Percentiles rank a stretch among this genome's conserved stretches.
Conservation (phyloP, 2,329 filamentous ascomycete genomes). For the Ophiostoma angusticollis region DNA sequence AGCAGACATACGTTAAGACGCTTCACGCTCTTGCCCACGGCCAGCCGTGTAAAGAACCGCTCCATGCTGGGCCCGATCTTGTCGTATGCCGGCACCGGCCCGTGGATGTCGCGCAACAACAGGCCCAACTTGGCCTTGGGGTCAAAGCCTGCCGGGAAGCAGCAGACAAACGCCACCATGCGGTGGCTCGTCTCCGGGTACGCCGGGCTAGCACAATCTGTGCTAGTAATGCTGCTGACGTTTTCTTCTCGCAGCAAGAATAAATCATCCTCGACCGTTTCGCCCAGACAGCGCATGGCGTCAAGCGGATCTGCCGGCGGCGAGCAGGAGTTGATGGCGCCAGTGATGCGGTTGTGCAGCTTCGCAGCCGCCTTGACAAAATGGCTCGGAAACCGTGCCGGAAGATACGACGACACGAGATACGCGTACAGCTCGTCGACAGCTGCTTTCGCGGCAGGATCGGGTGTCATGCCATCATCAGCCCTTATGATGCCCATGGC, state of each 20-base stretch:
- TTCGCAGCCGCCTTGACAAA: constrained; percentile 26
- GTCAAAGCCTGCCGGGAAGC: constrained; percentile 40
- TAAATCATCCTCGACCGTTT: constrained; percentile 42
- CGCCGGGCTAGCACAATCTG: constrained; percentile 17
- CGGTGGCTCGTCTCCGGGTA: constrained; percentile 21
- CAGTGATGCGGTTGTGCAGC: constrained; percentile 28
- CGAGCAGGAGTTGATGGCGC: constrained; percentile 17
- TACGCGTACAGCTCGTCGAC: constrained; percentile 18
- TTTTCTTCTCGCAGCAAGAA: constrained; percentile 32
- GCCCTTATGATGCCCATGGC: constrained; percentile 29
- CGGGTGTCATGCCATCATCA: constrained; percentile 4
- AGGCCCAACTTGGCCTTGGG: constrained; percentile 37
- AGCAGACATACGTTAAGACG: constrained; percentile 32
- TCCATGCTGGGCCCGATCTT: constrained; percentile 45
- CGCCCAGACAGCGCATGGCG: constrained; percentile 16
- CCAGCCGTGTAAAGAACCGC: constrained; percentile 34
- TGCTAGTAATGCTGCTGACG: neutral
- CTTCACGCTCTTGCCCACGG: constrained; percentile 35
- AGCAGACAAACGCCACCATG: constrained; percentile 36
- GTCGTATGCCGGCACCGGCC: constrained; percentile 39
- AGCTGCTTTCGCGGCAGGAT: constrained; percentile 23
- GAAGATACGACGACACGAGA: constrained; percentile 6
- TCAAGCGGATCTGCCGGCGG: constrained; percentile 19
- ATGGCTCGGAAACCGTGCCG: constrained; percentile 19
- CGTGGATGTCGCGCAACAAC: constrained; percentile 35